These are phyloP conservation scores for Ceratocystis ficicola DNA, from an alignment of 2,329 filamentous ascomycete genomes.

Conservation along the genomic window DNA sequence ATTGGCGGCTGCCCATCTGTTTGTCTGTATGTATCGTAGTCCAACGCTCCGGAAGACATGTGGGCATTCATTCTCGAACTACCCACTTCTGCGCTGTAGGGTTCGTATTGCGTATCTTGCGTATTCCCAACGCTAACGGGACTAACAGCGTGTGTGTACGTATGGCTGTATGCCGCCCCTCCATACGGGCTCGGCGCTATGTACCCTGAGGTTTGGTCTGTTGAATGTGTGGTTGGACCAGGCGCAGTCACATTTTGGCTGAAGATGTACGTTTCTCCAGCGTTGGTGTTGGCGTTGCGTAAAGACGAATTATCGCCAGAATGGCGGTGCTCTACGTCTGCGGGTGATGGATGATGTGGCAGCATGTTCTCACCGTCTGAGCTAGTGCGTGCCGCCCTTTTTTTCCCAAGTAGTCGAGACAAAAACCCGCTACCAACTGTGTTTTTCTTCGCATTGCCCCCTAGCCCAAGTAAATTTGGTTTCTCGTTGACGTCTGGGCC, in stretches of 20 bases:
- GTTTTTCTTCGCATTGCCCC: conserved; percentile 8
- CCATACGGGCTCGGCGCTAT: neutral
- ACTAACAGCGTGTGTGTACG: neutral
- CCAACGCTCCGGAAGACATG: conserved; percentile 25
- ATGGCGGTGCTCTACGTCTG: conserved; percentile 28
- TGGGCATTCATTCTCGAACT: conserved; percentile 25
- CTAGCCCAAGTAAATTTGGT: conserved; percentile 26
- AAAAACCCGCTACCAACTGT: conserved; percentile 26
- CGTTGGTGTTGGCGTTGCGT: conserved; percentile 23
- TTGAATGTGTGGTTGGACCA: neutral
- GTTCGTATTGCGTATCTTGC: conserved; percentile 11
- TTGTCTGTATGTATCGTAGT: conserved; percentile 22
- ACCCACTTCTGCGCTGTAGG: conserved; percentile 24
- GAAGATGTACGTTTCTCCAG: conserved; percentile 20
- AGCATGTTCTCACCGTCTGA: conserved; percentile 29
- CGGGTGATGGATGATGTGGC: conserved; percentile 33
- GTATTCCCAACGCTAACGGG: neutral
- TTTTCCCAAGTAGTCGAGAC: conserved; percentile 29
- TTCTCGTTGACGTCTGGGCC: neutral
- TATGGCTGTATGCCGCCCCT: neutral
- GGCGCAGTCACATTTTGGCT: neutral
- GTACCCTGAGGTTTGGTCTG: neutral
- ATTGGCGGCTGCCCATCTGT: conserved; percentile 18
- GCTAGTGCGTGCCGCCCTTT: conserved; percentile 20
- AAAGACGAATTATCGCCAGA: neutral